phyloP scores from a whole-genome alignment of 2,329 filamentous ascomycete genomes.

The Aspergillus fijiensis region DNA sequence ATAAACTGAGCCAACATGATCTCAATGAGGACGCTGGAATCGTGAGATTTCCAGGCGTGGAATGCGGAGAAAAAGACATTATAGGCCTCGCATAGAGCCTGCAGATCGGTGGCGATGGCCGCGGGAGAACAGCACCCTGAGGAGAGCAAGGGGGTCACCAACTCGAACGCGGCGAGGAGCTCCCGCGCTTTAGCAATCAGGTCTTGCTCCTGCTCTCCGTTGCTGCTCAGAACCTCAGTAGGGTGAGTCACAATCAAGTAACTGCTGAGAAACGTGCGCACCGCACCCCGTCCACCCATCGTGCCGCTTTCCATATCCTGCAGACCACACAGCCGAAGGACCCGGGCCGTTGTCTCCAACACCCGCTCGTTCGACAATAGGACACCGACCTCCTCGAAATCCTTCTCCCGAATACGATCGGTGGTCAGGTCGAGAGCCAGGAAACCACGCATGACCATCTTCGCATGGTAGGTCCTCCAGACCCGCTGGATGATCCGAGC shows the following conservation, averaged over 20 bases:
- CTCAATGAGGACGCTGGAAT: constrained; percentile 62
- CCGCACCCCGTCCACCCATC: constrained; percentile 51
- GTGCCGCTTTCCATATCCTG: constrained; percentile 52
- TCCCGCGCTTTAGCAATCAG: constrained; percentile 61
- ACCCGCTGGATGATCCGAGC: constrained; percentile 58
- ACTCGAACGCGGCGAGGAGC: constrained; percentile 57
- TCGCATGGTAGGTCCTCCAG: constrained; percentile 55
- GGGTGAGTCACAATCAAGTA: constrained; percentile 64
- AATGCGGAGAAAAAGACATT: constrained; percentile 62
- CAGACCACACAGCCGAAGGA: constrained; percentile 58
- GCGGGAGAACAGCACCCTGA: constrained; percentile 39
- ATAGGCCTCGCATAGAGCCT: constrained; percentile 55
- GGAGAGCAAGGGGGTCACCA: constrained; percentile 51
- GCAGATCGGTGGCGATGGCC: constrained; percentile 50
- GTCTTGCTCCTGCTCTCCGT: constrained; percentile 63
- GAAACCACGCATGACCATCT: constrained; percentile 53
- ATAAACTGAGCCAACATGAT: constrained; percentile 68
- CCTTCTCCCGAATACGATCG: constrained; percentile 51
- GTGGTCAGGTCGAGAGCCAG: constrained; percentile 53
- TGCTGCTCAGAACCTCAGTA: constrained; percentile 58
- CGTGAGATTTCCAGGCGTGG: constrained; percentile 64
- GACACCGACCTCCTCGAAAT: constrained; percentile 59
- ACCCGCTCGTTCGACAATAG: constrained; percentile 56
- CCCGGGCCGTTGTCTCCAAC: constrained; percentile 53
- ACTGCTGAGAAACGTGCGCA: constrained; percentile 62